Conservation (phyloP, 768 basidiomycete genomes). For the Collybiopsis luxurians region DNA sequence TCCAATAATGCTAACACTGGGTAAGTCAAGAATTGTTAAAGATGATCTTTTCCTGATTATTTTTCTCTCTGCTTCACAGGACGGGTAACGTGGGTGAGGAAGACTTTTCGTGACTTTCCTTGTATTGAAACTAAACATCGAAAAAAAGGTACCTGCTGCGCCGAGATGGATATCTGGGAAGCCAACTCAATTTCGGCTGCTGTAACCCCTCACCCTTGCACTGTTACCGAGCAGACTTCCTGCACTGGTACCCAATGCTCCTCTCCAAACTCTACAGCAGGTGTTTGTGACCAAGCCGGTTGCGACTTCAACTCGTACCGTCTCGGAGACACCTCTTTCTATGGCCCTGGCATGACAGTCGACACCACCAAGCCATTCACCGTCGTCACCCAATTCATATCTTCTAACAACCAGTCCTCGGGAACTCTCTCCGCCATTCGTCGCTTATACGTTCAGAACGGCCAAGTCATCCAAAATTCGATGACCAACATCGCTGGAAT, state of each 20-base stretch:
- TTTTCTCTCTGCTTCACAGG: no score
- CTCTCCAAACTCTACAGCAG: conserved; percentile 32
- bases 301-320: conserved; percentile 66
- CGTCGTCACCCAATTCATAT: conserved; percentile 56
- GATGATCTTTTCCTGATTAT: no score
- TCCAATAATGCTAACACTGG: conserved; percentile 25
- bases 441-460: conserved; percentile 34
- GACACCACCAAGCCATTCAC: conserved; percentile 52
- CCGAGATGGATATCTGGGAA: conserved; percentile 39
- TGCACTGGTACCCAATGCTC: conserved; percentile 43
- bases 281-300: conserved; percentile 53
- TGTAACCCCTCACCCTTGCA: conserved; percentile 40
- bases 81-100: no score
- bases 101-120: no score
- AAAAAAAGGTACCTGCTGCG: conserved; percentile 24
- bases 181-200: conserved; percentile 38
- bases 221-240: conserved; percentile 32
- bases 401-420: conserved; percentile 38
- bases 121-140: no score
- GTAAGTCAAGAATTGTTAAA: no score
- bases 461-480: conserved; percentile 22
- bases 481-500: conserved; percentile 33
- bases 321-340: conserved; percentile 45
- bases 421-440: conserved; percentile 53
- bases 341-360: conserved; percentile 45